Evolutionary conservation across 495 filamentous ascomycete species (phyloP).

Genomic region (Aspergillus avenaceus): DNA sequence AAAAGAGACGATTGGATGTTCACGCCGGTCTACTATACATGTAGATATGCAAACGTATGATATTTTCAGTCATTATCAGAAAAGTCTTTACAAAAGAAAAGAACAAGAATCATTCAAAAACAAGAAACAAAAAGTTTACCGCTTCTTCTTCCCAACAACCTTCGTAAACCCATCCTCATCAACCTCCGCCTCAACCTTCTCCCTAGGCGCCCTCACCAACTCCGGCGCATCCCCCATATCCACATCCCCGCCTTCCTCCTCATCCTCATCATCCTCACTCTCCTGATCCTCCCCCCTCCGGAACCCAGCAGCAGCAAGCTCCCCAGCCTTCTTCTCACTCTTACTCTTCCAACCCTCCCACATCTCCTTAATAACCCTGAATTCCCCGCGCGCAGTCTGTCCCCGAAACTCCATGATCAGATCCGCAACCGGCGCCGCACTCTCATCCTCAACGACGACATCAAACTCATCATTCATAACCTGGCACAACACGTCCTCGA

Average conservation of each 20-base stretch:
- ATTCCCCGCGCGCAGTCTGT: slow-evolving; percentile 60
- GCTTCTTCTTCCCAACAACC: slow-evolving; percentile 69
- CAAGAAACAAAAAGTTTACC: slow-evolving; percentile 23
- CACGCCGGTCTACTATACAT: not conserved
- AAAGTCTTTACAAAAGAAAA: slow-evolving; percentile 1
- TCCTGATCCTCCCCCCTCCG: slow-evolving; percentile 55
- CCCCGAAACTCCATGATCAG: slow-evolving; percentile 64
- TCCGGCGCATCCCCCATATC: slow-evolving; percentile 74
- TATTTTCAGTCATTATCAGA: slow-evolving; percentile 1
- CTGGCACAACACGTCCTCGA: slow-evolving; percentile 79
- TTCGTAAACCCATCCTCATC: slow-evolving; percentile 96
- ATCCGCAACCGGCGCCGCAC: slow-evolving; percentile 66
- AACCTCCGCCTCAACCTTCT: slow-evolving; percentile 68
- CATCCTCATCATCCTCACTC: slow-evolving; percentile 52
- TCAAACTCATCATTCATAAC: slow-evolving; percentile 96
- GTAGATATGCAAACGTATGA: not conserved
- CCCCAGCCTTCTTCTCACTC: slow-evolving; percentile 46
- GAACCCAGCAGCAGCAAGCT: slow-evolving; percentile 48
- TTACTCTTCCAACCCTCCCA: slow-evolving; percentile 59
- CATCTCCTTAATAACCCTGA: slow-evolving; percentile 63
- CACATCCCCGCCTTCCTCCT: slow-evolving; percentile 46
- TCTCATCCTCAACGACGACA: slow-evolving; percentile 84
- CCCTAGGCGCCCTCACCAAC: slow-evolving; percentile 53
- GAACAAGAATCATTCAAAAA: not conserved
- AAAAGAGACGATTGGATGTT: slow-evolving; percentile 15